These are phyloP conservation scores for Penicillium sp. DNA, from an alignment of 2,329 filamentous ascomycete genomes.

Conservation along the genomic window DNA sequence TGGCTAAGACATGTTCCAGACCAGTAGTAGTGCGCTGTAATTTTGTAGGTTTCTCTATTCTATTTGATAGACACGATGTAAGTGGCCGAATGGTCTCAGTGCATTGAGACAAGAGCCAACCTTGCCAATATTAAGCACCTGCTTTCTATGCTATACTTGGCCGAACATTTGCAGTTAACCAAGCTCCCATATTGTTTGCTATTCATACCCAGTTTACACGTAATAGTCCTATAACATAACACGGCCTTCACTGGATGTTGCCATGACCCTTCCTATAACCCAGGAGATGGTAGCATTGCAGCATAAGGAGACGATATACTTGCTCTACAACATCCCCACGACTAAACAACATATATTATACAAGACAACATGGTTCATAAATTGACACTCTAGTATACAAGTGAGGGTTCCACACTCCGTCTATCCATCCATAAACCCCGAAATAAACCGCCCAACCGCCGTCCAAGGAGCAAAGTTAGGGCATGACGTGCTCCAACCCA, in stretches of 20 bases:
- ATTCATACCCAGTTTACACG: not conserved
- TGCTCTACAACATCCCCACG: not conserved
- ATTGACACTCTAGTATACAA: constrained; percentile 25
- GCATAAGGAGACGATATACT: not conserved
- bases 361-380: constrained; percentile 12
- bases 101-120: not conserved
- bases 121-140: not conserved
- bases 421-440: constrained; percentile 4
- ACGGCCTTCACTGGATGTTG: not conserved
- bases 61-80: not conserved
- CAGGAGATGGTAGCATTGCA: not conserved
- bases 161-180: not conserved
- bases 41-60: not conserved
- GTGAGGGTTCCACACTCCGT: constrained; percentile 8
- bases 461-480: not conserved
- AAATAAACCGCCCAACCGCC: not conserved
- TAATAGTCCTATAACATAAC: no score
- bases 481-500: not conserved
- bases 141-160: not conserved
- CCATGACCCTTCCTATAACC: not conserved
- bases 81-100: not conserved
- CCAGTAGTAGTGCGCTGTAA: not conserved
- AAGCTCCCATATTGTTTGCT: not conserved
- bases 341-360: not conserved
- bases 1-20: constrained; percentile 3